A percentile compares a stretch with the other conserved stretches of the same genome.
These are phyloP conservation scores for Metschnikowia reukaufii DNA, from an alignment of 805 yeast species.

Conservation along the genomic window DNA sequence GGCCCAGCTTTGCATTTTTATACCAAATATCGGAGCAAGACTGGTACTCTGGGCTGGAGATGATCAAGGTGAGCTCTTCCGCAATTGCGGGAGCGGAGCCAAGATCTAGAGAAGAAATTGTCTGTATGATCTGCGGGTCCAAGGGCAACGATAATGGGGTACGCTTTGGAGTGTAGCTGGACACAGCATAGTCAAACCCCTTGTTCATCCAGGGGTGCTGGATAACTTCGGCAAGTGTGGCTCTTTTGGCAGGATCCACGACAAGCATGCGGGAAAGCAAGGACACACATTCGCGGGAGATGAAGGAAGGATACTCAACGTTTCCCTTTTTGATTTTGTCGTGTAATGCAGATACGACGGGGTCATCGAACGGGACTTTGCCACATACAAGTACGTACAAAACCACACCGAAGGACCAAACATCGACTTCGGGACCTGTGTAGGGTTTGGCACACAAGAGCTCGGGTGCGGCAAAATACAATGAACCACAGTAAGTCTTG, in stretches of 20 bases:
- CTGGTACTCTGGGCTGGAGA: slow-evolving; percentile 66
- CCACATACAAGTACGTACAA: slow-evolving; percentile 95
- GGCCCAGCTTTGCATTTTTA: slow-evolving; percentile 38
- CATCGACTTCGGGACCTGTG: slow-evolving; percentile 94
- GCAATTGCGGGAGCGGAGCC: slow-evolving; percentile 63
- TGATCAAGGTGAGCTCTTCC: slow-evolving; percentile 53
- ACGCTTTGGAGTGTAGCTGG: slow-evolving; percentile 74
- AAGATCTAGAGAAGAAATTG: slow-evolving; percentile 77
- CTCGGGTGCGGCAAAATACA: slow-evolving; percentile 98
- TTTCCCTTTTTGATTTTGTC: slow-evolving; percentile 90
- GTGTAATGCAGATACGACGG: slow-evolving; percentile 85
- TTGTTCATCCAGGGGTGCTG: slow-evolving; percentile 93
- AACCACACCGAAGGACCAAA: slow-evolving; percentile 98
- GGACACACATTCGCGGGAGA: slow-evolving; percentile 78
- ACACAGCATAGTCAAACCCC: slow-evolving; percentile 75
- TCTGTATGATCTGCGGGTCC: slow-evolving; percentile 63
- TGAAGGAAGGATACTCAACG: slow-evolving; percentile 84
- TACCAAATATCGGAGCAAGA: slow-evolving; percentile 65
- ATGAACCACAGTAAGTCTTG: slow-evolving; percentile 94
- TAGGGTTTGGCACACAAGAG: slow-evolving; percentile 89
- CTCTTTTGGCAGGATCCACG: slow-evolving; percentile 82
- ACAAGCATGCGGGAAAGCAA: slow-evolving; percentile 85
- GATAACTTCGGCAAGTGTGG: slow-evolving; percentile 72
- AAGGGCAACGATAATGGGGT: slow-evolving; percentile 71
- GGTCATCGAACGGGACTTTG: slow-evolving; percentile 97